Conservation (phyloP, 2,329 filamentous ascomycete species). For the Fusarium citri region DNA sequence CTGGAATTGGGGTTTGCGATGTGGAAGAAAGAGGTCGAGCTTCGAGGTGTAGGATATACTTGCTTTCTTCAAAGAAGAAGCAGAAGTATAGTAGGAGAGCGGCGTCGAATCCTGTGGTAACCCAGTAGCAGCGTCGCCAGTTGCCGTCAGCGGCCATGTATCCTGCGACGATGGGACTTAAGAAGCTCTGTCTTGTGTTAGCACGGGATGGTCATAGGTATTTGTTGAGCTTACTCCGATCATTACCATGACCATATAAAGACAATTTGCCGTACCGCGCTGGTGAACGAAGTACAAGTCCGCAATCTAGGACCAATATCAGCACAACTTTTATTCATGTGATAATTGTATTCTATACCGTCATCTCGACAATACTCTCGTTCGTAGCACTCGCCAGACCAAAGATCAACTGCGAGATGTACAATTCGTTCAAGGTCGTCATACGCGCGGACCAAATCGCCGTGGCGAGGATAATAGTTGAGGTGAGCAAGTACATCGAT, state of each 20-base stretch:
- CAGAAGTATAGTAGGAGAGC: too few species aligned
- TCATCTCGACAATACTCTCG: constrained; percentile 54
- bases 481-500: constrained; percentile 46
- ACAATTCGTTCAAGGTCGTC: constrained; percentile 40
- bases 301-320: neutral
- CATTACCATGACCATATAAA: constrained; percentile 34
- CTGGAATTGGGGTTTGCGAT: too few species aligned
- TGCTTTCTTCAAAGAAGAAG: too few species aligned
- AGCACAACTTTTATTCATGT: neutral
- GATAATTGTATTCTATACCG: constrained; percentile 21
- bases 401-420: constrained; percentile 41
- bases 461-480: constrained; percentile 34
- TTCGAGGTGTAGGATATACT: too few species aligned
- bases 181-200: too few species aligned
- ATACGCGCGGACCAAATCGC: constrained; percentile 41
- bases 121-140: too few species aligned
- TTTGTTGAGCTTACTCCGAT: constrained; percentile 17
- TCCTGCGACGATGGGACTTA: too few species aligned
- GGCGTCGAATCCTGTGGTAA: too few species aligned
- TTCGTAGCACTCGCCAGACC: constrained; percentile 54
- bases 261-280: constrained; percentile 47
- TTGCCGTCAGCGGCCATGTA: too few species aligned
- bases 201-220: too few species aligned
- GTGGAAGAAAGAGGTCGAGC: too few species aligned
- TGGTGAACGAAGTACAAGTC: constrained; percentile 51